Evolutionary conservation across 2,329 filamentous ascomycete species (phyloP), one percentile per base, ranked within the genome.

Genomic region (Aciculosporium take): DNA sequence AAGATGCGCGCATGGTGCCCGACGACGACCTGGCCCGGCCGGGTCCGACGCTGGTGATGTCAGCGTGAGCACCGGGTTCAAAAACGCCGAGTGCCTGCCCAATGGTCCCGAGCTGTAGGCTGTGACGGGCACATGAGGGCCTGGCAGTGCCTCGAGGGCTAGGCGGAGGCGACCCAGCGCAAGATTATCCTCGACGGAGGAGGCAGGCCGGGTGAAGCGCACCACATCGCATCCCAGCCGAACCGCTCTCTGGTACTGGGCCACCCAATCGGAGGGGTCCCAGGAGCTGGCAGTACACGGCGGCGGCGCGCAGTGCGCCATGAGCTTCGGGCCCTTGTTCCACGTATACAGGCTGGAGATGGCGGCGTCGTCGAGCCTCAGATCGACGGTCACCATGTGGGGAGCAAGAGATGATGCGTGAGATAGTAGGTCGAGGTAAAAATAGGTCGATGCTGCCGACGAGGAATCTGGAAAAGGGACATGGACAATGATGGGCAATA

Each of bases 21-120:
- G 17, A 12, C 49, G 24, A 45, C 46, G 31, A 13, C 13, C 8
- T 18, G 13, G 45, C 5, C 13, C 17, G 17, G 3, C 17, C 20
- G 51, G 45, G 3, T 51, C 40, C 5, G 44, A 58, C 30, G 66
- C 61, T 17, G 74, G 68, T 7, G 69, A 63, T 3, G 83, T 77
- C 2, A 53, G 72, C 0, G 77, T 79, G 9, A 85, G 58, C 1
- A 78, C 67, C 20, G 68, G 68, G 49, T 84, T 85, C 56, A 81
- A 77, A 46, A 72, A 79, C 21, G 73, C 71, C 0, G 81, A 85
- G 37, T 71, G 68, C 32, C 77, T 69, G 0, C 81, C 81, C 4
- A 74, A 58, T 6, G 63, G 56, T 0, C 79, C 80, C 1, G 75
- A 76, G 49, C 82, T 83, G 58, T 79, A 82, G 8, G 72, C 69